phyloP scores from a whole-genome alignment of 2,329 filamentous ascomycete genomes.

The Lecanicillium sp. region DNA sequence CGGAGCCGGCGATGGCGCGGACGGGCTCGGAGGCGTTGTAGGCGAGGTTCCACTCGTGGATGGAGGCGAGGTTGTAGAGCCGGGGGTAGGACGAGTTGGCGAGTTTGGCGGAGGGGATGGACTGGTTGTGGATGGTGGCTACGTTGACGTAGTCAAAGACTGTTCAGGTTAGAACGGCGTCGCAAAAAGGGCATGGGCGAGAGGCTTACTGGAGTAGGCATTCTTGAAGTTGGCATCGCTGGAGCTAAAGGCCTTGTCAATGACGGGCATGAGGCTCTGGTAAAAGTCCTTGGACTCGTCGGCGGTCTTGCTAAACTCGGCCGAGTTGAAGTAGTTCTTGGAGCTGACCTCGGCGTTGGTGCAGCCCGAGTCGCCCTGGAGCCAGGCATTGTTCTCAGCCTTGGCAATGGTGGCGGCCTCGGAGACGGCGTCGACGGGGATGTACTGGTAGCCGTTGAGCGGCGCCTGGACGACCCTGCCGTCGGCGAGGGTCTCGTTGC shows the following conservation, averaged over 20 bases:
- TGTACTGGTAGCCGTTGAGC: constrained; percentile 75
- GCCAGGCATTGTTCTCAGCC: constrained; percentile 51
- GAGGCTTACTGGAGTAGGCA: constrained; percentile 51
- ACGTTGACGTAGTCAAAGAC: constrained; percentile 58
- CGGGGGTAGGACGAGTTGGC: constrained; percentile 53
- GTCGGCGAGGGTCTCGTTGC: constrained; percentile 61
- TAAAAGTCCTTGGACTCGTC: constrained; percentile 56
- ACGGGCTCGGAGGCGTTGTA: constrained; percentile 69
- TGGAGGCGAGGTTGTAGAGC: constrained; percentile 67
- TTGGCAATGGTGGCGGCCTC: constrained; percentile 49
- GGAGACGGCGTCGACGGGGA: constrained; percentile 61
- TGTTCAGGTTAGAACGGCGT: constrained; percentile 22
- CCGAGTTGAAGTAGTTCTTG: constrained; percentile 46
- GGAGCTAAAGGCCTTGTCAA: constrained; percentile 45
- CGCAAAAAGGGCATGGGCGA: too few relatives aligned
- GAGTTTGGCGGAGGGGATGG: constrained; percentile 42
- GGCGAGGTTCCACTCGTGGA: constrained; percentile 75
- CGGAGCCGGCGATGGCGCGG: constrained; percentile 52
- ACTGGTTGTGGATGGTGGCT: constrained; percentile 52
- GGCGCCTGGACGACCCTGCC: constrained; percentile 61
- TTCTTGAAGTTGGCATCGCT: constrained; percentile 49
- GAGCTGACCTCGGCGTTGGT: constrained; percentile 48
- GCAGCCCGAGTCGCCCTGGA: constrained; percentile 54
- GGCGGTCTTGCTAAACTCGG: constrained; percentile 39
- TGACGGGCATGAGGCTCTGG: constrained; percentile 45